Evolutionary conservation across 139 green algal genomes (phyloP).

Genomic region (Mesotaenium endlicherianum): DNA sequence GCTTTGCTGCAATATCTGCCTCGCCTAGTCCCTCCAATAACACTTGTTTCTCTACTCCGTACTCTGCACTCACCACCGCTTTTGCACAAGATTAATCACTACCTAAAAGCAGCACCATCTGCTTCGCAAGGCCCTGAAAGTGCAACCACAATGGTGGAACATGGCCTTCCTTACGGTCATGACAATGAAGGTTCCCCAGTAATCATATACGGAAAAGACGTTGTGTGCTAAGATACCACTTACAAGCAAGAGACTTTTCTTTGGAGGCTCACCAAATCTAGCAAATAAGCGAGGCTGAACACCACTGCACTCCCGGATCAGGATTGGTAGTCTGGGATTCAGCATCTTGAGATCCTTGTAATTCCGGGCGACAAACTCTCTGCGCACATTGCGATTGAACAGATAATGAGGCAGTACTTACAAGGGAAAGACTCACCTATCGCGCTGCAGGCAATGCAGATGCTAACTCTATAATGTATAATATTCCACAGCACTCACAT

Average conservation of each 20-base stretch:
- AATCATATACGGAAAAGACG: neutral
- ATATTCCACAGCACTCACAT: too few species aligned
- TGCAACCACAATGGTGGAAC: neutral
- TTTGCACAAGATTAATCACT: neutral
- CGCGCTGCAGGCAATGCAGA: too few species aligned
- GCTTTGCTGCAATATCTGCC: constrained; percentile 9
- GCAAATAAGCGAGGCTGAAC: constrained; percentile 74
- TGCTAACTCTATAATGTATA: too few species aligned
- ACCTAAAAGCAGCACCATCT: neutral
- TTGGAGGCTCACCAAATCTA: constrained; percentile 69
- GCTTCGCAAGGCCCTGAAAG: neutral
- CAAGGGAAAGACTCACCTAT: too few species aligned
- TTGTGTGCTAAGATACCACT: neutral
- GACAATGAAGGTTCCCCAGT: neutral
- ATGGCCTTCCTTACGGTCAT: neutral
- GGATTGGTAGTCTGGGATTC: constrained; percentile 82
- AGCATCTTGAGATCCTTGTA: constrained; percentile 86
- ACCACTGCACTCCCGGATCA: constrained; percentile 74
- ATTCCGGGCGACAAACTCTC: constrained; percentile 76
- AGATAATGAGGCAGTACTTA: too few species aligned
- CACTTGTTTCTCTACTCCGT: constrained; percentile 21
- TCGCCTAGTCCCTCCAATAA: constrained; percentile 11
- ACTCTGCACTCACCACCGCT: constrained; percentile 12
- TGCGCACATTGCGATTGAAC: too few species aligned
- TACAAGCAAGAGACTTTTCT: neutral